Conservation (phyloP, 495 filamentous ascomycete species). For the Sporormia fimetaria region DNA sequence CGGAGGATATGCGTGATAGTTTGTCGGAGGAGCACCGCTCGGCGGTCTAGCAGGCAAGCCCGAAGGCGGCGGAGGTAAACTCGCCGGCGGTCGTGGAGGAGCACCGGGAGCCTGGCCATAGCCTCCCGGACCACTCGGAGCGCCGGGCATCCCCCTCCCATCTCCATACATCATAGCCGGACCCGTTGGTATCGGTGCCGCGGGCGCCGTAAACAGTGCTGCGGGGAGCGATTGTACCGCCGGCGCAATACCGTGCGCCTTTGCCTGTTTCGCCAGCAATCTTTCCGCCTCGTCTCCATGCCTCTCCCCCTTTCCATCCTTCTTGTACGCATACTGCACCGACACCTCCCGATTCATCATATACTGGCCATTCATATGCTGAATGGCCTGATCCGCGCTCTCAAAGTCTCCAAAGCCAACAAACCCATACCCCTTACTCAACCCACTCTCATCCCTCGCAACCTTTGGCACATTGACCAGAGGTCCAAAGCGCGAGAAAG, state of each 20-base stretch:
- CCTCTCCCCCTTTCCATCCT: constrained; percentile 93
- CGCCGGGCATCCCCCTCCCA: constrained; percentile 32
- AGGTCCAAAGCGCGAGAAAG: constrained; percentile 86
- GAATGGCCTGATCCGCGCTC: constrained; percentile 80
- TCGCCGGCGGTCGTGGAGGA: constrained; percentile 24
- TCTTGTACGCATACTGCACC: constrained; percentile 98
- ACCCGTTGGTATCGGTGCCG: constrained; percentile 27
- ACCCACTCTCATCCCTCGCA: constrained; percentile 78
- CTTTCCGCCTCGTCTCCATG: constrained; percentile 93
- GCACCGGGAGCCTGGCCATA: constrained; percentile 8
- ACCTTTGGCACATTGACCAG: constrained; percentile 81
- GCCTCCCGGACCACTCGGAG: constrained; percentile 19
- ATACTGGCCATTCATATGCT: constrained; percentile 92
- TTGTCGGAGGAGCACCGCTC: constrained; percentile 64
- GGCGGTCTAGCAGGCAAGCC: constrained; percentile 71
- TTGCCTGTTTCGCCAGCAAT: constrained; percentile 82
- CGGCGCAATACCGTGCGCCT: constrained; percentile 81
- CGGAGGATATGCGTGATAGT: constrained; percentile 41
- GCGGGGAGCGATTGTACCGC: constrained; percentile 48
- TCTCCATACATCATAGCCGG: constrained; percentile 47
- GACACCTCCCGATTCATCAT: constrained; percentile 92
- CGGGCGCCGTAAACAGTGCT: constrained; percentile 36
- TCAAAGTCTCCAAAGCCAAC: constrained; percentile 92
- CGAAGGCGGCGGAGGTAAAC: constrained; percentile 52
- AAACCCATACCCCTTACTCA: constrained; percentile 95